Conservation (phyloP, 441 rosid species). For the Pelargonium citronellum region DNA sequence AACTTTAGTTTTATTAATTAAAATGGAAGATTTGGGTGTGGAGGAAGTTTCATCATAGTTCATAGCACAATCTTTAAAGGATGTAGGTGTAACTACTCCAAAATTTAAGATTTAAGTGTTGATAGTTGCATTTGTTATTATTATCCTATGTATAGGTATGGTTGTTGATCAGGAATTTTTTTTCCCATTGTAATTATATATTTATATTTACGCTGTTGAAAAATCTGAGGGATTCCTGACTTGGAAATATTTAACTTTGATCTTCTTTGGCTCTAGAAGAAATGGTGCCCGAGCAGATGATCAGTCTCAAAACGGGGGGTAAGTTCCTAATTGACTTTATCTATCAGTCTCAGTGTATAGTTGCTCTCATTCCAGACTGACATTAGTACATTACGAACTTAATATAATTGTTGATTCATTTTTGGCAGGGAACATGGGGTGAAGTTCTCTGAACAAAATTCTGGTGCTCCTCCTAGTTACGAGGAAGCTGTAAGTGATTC, state of each 20-base stretch:
- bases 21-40: background rate
- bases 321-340: conserved; percentile 11
- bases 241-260: background rate
- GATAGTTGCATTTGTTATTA: background rate
- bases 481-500: conserved; percentile 74
- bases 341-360: background rate
- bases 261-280: conserved; percentile 40
- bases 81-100: background rate
- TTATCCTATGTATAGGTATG: background rate
- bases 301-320: conserved; percentile 68
- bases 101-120: background rate
- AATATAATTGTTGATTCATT: background rate
- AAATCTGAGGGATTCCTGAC: background rate
- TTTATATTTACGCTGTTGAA: background rate
- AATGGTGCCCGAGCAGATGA: conserved; percentile 65
- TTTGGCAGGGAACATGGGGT: conserved; percentile 57
- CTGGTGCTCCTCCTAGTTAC: conserved; percentile 79
- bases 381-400: background rate
- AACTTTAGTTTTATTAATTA: background rate
- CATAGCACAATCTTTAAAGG: background rate
- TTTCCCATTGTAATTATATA: background rate
- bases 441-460: conserved; percentile 80
- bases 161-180: background rate
- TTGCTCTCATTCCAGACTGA: background rate
- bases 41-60: background rate